phyloP scores from a whole-genome alignment of 2,329 filamentous ascomycete genomes.

The Fusarium metavorans region DNA sequence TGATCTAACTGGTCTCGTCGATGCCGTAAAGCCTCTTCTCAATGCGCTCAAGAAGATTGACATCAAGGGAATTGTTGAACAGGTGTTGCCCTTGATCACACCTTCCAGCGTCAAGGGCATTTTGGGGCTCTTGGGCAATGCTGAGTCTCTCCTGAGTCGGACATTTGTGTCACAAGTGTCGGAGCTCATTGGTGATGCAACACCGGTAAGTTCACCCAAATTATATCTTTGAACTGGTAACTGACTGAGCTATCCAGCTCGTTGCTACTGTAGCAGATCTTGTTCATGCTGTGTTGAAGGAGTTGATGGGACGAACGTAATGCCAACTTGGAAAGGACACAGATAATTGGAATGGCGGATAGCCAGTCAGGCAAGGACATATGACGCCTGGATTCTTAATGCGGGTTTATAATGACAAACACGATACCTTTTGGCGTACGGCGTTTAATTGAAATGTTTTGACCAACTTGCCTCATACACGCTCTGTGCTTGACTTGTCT shows the following conservation, averaged over 20 bases:
- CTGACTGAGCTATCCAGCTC: constrained; percentile 36
- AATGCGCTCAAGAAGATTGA: constrained; percentile 54
- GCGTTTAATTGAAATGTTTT: background rate
- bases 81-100: constrained; percentile 55
- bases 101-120: constrained; percentile 53
- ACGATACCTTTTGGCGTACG: background rate
- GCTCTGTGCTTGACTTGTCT: background rate
- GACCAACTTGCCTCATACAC: background rate
- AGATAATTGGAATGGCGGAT: background rate
- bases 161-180: constrained; percentile 57
- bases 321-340: background rate
- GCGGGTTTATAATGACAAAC: background rate
- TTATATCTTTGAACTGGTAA: background rate
- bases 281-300: constrained; percentile 48
- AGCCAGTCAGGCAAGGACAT: background rate
- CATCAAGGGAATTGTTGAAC: constrained; percentile 50
- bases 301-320: constrained; percentile 42
- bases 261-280: constrained; percentile 50
- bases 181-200: constrained; percentile 52
- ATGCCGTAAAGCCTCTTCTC: constrained; percentile 52
- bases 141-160: constrained; percentile 51
- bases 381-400: background rate
- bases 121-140: constrained; percentile 53
- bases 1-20: constrained; percentile 50
- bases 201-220: constrained; percentile 27